A percentile compares a stretch with the other conserved stretches of the same genome.
These are phyloP conservation scores for Euphorbia schlechtendalii DNA, from an alignment of 441 rosid species.

Conservation along the genomic window DNA sequence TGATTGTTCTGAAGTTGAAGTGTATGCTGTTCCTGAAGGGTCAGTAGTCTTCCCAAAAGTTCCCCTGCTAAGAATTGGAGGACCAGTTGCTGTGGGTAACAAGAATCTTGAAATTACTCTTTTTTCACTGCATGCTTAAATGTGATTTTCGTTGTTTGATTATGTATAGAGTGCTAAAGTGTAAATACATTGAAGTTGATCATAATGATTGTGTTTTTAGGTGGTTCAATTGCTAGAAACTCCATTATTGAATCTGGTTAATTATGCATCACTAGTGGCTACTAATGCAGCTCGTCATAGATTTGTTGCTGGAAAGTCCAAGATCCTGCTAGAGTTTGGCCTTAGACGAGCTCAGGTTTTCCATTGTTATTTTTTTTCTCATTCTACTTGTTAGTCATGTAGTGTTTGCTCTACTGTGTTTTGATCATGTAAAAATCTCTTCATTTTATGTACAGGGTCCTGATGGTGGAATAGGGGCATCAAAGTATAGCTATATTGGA, in stretches of 20 bases:
- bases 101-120: slow-evolving; percentile 1
- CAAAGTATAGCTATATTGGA: slow-evolving; percentile 94
- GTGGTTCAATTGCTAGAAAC: slow-evolving; percentile 90
- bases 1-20: slow-evolving; percentile 87
- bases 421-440: slow-evolving; percentile 11
- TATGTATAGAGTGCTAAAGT: slow-evolving; percentile 1
- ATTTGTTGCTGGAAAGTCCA: slow-evolving; percentile 81
- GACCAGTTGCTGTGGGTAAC: slow-evolving; percentile 81
- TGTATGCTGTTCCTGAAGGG: slow-evolving; percentile 83
- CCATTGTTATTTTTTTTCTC: slow-evolving; percentile 5
- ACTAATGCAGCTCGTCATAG: slow-evolving; percentile 92
- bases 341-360: slow-evolving; percentile 93
- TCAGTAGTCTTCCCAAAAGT: slow-evolving; percentile 94
- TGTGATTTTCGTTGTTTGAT: not conserved
- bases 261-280: slow-evolving; percentile 85
- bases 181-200: slow-evolving; percentile 5
- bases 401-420: slow-evolving; percentile 12
- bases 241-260: slow-evolving; percentile 74
- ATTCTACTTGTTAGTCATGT: slow-evolving; percentile 4
- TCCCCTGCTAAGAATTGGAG: slow-evolving; percentile 85
- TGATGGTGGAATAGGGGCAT: slow-evolving; percentile 91
- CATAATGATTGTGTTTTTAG: slow-evolving; percentile 29
- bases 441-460: slow-evolving; percentile 62
- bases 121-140: not conserved
- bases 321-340: slow-evolving; percentile 78